A percentile compares a stretch with the other conserved stretches of the same genome.
These are phyloP conservation scores for Pythium aphanidermatum DNA, from an alignment of 352 stramenopile species.

Conservation along the genomic window DNA sequence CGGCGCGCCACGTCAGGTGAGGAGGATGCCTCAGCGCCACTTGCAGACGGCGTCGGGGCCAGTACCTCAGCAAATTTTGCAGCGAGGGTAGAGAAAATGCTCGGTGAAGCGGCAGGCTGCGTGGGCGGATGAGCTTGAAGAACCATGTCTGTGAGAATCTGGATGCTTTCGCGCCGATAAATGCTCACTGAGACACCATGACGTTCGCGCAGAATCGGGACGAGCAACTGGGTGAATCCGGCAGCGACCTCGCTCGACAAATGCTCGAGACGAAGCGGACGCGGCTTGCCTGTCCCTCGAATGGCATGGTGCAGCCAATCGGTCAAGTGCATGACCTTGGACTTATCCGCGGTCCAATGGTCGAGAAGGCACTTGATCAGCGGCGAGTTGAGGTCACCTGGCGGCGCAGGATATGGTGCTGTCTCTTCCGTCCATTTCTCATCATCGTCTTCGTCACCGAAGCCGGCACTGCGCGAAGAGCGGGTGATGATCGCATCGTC, in stretches of 20 bases:
- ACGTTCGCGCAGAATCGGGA: constrained; percentile 27
- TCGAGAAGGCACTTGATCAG: constrained; percentile 31
- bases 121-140: constrained; percentile 18
- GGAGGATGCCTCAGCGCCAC: background rate
- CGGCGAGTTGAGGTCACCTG: constrained; percentile 30
- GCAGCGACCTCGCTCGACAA: constrained; percentile 32
- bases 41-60: background rate
- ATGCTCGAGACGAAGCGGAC: constrained; percentile 21
- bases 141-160: constrained; percentile 32
- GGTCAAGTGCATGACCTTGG: constrained; percentile 19
- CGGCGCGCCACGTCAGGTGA: background rate
- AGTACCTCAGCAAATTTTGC: constrained; percentile 7
- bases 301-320: constrained; percentile 30
- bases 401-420: constrained; percentile 24
- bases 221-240: constrained; percentile 29
- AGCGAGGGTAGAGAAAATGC: constrained; percentile 13
- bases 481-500: background rate
- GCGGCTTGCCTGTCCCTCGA: constrained; percentile 17
- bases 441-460: constrained; percentile 6
- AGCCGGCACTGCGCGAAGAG: background rate
- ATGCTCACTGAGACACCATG: constrained; percentile 29
- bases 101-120: constrained; percentile 1
- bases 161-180: constrained; percentile 22
- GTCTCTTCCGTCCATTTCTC: constrained; percentile 27
- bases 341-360: constrained; percentile 32